A percentile compares a stretch with the other conserved stretches of the same genome.
Conservation (phyloP, 2,329 filamentous ascomycete species). For the Huntiella omanensis region DNA sequence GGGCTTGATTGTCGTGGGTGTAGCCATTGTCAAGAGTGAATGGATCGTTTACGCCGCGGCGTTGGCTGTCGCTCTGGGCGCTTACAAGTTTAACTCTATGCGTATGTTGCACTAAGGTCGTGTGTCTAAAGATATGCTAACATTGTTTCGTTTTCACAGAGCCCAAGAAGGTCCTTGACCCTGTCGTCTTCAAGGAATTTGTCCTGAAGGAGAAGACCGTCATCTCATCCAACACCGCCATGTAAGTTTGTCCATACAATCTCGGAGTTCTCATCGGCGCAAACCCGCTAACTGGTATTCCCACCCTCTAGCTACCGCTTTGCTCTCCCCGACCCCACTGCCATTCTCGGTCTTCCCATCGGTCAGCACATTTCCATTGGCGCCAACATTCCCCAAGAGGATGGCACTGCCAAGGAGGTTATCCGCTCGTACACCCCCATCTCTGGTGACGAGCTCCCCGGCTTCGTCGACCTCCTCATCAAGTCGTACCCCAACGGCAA, state of each 20-base stretch:
- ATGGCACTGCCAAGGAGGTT: slow-evolving; percentile 63
- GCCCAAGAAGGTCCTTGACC: slow-evolving; percentile 68
- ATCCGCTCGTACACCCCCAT: slow-evolving; percentile 86
- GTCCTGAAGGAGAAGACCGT: slow-evolving; percentile 87
- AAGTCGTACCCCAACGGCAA: slow-evolving; percentile 97
- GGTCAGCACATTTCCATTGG: slow-evolving; percentile 97
- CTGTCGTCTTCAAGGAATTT: slow-evolving; percentile 76
- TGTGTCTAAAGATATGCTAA: neutral
- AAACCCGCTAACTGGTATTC: neutral
- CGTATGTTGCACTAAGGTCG: slow-evolving; percentile 32
- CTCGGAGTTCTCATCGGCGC: neutral
- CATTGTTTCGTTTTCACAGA: slow-evolving; percentile 26
- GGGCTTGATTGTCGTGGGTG: slow-evolving; percentile 58
- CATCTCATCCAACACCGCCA: slow-evolving; percentile 94
- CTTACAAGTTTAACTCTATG: slow-evolving; percentile 51
- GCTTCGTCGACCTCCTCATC: slow-evolving; percentile 90
- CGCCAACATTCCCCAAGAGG: slow-evolving; percentile 46
- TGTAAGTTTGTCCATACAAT: slow-evolving; percentile 33
- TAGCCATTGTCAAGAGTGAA: slow-evolving; percentile 59
- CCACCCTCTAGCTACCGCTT: slow-evolving; percentile 59
- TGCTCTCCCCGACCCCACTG: slow-evolving; percentile 53
- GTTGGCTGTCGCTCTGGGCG: slow-evolving; percentile 45
- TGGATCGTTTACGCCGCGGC: slow-evolving; percentile 53
- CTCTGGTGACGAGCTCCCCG: slow-evolving; percentile 71
- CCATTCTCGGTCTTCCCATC: slow-evolving; percentile 89